Conservation (phyloP, 305 asterid genomes). For the Plantago coronopus region DNA sequence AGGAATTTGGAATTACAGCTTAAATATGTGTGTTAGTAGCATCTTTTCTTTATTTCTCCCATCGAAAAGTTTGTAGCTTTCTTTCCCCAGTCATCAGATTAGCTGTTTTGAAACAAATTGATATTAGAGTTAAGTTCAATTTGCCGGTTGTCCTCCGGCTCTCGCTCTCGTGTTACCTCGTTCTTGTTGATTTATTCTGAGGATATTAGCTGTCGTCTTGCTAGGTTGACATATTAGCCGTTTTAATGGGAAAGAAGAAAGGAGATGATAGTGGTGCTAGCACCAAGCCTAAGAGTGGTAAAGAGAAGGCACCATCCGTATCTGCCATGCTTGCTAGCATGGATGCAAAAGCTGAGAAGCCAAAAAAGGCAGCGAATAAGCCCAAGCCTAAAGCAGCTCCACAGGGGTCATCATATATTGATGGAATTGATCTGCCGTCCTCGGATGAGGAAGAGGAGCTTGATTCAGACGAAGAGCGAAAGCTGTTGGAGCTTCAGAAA, state of each 20-base stretch:
- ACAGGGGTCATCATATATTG: slow-evolving; percentile 47
- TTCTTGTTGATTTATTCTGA: not conserved
- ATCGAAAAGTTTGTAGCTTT: too few relatives aligned
- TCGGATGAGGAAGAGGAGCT: slow-evolving; percentile 78
- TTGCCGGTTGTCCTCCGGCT: too few relatives aligned
- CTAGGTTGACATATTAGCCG: slow-evolving; percentile 23
- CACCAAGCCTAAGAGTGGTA: slow-evolving; percentile 51
- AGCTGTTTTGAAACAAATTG: too few relatives aligned
- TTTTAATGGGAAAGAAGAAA: slow-evolving; percentile 70
- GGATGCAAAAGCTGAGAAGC: slow-evolving; percentile 69
- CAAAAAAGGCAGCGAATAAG: slow-evolving; percentile 54
- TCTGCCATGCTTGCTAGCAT: slow-evolving; percentile 73
- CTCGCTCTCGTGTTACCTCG: not conserved
- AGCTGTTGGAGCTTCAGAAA: slow-evolving; percentile 27
- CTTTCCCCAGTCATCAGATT: too few relatives aligned
- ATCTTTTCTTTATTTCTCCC: not conserved
- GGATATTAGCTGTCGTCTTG: not conserved
- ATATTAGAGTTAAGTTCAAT: too few relatives aligned
- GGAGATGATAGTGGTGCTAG: slow-evolving; percentile 44
- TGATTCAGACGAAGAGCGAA: slow-evolving; percentile 38
- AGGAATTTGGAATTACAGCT: not conserved
- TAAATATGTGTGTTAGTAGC: not conserved
- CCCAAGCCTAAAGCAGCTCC: slow-evolving; percentile 58
- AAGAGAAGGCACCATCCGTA: slow-evolving; percentile 62
- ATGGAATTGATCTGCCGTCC: slow-evolving; percentile 74